Percentiles rank a stretch among this genome's conserved stretches.
These are phyloP conservation scores for Dendrobium huoshanense DNA, from an alignment of 106 monocot genomes.

Conservation along the genomic window DNA sequence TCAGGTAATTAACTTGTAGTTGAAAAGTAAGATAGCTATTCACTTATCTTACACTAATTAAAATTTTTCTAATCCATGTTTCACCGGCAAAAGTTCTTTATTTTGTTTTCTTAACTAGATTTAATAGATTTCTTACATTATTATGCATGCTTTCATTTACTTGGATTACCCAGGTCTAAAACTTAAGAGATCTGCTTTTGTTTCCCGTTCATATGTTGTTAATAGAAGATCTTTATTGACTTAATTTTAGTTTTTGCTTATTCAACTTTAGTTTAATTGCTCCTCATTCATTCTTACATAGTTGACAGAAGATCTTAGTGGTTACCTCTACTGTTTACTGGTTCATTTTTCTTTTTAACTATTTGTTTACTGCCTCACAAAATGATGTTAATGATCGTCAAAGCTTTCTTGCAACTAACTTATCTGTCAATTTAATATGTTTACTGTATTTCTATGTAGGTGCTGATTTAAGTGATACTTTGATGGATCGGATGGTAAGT, in stretches of 20 bases:
- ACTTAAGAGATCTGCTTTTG: neutral
- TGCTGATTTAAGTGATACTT: slow-evolving; percentile 94
- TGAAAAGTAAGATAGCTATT: neutral
- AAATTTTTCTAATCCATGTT: neutral
- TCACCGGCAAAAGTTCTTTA: neutral
- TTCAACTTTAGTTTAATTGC: neutral
- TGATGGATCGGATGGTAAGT: slow-evolving; percentile 99
- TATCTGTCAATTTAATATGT: neutral
- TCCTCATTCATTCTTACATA: neutral
- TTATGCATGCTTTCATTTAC: neutral
- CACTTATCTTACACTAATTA: no score
- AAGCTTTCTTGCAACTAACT: neutral
- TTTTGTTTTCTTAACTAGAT: neutral
- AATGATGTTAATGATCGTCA: neutral
- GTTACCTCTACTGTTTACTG: neutral
- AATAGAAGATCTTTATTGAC: neutral
- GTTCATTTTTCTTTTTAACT: neutral
- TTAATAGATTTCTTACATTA: neutral
- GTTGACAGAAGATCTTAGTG: neutral
- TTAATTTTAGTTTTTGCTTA: neutral
- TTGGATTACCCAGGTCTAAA: neutral
- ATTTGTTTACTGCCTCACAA: neutral
- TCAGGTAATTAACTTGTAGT: slow-evolving; percentile 34
- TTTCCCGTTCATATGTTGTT: neutral
- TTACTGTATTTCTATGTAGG: slow-evolving; percentile 40